phyloP scores from a whole-genome alignment of 768 basidiomycete species.

The Dacryopinax spathularia region DNA sequence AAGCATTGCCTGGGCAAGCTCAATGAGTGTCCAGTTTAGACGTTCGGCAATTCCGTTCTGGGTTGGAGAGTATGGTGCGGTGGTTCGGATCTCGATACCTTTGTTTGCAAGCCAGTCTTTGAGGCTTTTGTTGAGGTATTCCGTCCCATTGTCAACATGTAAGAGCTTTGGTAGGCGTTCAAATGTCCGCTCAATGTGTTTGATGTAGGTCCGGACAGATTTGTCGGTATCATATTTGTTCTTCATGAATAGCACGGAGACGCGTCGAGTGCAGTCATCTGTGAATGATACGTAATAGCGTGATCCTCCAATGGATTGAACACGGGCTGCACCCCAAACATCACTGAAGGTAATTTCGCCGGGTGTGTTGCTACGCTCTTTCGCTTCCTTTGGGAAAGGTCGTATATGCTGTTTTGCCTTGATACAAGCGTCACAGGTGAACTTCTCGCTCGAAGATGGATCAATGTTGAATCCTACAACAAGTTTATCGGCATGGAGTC shows the following conservation, averaged over 20 bases:
- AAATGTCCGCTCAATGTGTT: slow-evolving; percentile 23
- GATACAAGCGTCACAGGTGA: slow-evolving; percentile 7
- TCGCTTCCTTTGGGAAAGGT: neutral
- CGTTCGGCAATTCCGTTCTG: slow-evolving; percentile 25
- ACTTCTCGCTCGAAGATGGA: too few species aligned
- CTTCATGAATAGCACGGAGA: slow-evolving; percentile 20
- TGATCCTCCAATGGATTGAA: slow-evolving; percentile 5
- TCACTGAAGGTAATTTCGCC: slow-evolving; percentile 7
- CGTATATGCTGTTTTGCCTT: neutral
- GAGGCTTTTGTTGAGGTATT: slow-evolving; percentile 19
- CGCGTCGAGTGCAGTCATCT: slow-evolving; percentile 18
- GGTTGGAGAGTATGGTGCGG: slow-evolving; percentile 19
- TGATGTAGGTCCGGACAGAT: slow-evolving; percentile 24
- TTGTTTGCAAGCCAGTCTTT: slow-evolving; percentile 10
- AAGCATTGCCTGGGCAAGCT: slow-evolving; percentile 17
- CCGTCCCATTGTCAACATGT: slow-evolving; percentile 19
- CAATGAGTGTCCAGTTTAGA: slow-evolving; percentile 19
- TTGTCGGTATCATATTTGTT: slow-evolving; percentile 22
- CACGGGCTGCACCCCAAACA: slow-evolving; percentile 3
- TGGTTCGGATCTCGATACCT: slow-evolving; percentile 19
- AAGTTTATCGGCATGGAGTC: too few species aligned
- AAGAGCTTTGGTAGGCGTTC: slow-evolving; percentile 20
- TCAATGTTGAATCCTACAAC: too few species aligned
- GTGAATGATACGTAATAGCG: slow-evolving; percentile 17
- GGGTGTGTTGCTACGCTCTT: neutral